phyloP scores from a whole-genome alignment of 192 early-diverging fungal genomes.

The Umbelopsis vinacea region DNA sequence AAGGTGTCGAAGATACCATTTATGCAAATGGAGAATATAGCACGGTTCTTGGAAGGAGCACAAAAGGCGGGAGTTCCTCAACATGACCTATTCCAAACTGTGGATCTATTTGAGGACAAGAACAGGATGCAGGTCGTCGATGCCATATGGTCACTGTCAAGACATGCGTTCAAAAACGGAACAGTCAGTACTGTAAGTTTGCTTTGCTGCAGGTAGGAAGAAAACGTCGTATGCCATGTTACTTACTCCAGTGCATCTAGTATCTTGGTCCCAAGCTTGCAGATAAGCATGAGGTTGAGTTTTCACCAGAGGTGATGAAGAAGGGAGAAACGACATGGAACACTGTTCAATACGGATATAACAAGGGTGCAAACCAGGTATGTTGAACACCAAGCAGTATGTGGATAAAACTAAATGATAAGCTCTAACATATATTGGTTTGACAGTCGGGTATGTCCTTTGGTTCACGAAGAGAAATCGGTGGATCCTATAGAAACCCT shows the following conservation, averaged over 20 bases:
- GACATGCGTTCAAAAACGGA: constrained; percentile 68
- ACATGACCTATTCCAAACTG: constrained; percentile 79
- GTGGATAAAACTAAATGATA: neutral
- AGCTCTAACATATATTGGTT: neutral
- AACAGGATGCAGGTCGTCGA: constrained; percentile 73
- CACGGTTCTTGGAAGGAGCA: constrained; percentile 64
- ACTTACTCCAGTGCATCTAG: constrained; percentile 26
- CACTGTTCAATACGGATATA: constrained; percentile 52
- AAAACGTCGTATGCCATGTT: neutral
- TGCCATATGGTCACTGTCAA: constrained; percentile 72
- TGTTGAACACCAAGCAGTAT: constrained; percentile 38
- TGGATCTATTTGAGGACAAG: constrained; percentile 82
- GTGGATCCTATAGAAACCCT: constrained; percentile 9
- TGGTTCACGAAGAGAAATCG: constrained; percentile 51
- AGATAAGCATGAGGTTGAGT: constrained; percentile 65
- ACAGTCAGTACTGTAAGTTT: constrained; percentile 43
- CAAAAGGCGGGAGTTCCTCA: constrained; percentile 70
- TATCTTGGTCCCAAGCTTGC: constrained; percentile 76
- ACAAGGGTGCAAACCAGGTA: constrained; percentile 55
- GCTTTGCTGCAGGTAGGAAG: neutral
- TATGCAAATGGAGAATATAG: constrained; percentile 89
- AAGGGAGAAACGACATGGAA: constrained; percentile 62
- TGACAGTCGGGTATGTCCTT: constrained; percentile 45
- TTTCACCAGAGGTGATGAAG: constrained; percentile 63
- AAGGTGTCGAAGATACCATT: constrained; percentile 75